Evolutionary conservation across 345 rosid genomes (phyloP).

Genomic region (Corchorus olitorius): DNA sequence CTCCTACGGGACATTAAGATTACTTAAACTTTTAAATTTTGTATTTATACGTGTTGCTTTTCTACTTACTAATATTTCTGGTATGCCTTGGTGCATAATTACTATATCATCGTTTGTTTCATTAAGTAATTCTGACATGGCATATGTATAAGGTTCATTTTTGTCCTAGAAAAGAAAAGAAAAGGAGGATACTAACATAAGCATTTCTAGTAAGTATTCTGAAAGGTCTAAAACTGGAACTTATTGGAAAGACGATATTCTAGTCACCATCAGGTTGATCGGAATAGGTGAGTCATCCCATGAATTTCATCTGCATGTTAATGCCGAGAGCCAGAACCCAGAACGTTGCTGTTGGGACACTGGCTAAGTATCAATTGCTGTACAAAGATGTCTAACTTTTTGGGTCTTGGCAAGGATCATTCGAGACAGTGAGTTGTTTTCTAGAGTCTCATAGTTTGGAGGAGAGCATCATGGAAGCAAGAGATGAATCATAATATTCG

Average conservation of each 20-base stretch:
- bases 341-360: no score
- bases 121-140: not conserved
- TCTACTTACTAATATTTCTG: not conserved
- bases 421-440: not conserved
- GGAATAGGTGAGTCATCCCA: no score
- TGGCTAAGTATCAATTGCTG: constrained; percentile 58
- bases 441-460: not conserved
- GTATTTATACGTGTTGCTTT: not conserved
- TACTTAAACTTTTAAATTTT: constrained; percentile 32
- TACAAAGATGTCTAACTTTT: constrained; percentile 60
- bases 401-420: not conserved
- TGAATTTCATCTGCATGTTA: no score
- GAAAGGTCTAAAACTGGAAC: no score
- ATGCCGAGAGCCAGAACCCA: no score
- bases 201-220: no score
- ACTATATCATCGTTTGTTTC: not conserved
- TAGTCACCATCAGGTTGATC: no score
- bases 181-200: no score
- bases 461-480: not conserved
- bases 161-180: no score
- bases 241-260: no score
- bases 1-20: constrained; percentile 80
- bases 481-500: no score
- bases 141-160: not conserved
- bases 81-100: not conserved